Evolutionary conservation across 371 early-diverging fungal genomes (phyloP).

Genomic region (Lichtheimia ramosa): DNA sequence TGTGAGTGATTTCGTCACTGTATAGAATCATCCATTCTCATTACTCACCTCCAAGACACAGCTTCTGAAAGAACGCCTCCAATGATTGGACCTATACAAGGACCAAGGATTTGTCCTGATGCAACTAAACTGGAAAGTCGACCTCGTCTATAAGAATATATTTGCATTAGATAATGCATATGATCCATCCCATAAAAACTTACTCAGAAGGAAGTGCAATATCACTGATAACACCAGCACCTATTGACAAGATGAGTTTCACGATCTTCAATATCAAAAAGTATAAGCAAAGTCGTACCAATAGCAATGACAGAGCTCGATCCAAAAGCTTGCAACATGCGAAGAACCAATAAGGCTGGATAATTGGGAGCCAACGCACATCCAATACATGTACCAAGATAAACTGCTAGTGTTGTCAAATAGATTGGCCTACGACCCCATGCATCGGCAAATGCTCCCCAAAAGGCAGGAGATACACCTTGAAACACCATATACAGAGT

Average conservation of each 20-base stretch:
- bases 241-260: slow-evolving; percentile 23
- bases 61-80: slow-evolving; percentile 17
- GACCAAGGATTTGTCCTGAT: slow-evolving; percentile 59
- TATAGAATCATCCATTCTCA: neutral
- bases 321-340: slow-evolving; percentile 59
- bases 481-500: slow-evolving; percentile 24
- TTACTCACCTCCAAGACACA: slow-evolving; percentile 49
- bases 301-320: slow-evolving; percentile 44
- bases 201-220: slow-evolving; percentile 50
- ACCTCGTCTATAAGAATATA: slow-evolving; percentile 38
- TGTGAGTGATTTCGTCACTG: neutral
- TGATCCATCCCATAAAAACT: neutral
- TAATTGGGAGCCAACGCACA: slow-evolving; percentile 48
- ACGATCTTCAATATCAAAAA: neutral
- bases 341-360: slow-evolving; percentile 50
- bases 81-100: slow-evolving; percentile 52
- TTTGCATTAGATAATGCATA: neutral
- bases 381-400: slow-evolving; percentile 51
- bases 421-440: slow-evolving; percentile 61
- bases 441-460: slow-evolving; percentile 59
- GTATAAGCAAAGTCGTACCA: neutral
- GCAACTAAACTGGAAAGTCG: slow-evolving; percentile 55
- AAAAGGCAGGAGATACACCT: slow-evolving; percentile 30
- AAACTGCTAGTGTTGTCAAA: slow-evolving; percentile 49
- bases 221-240: slow-evolving; percentile 38